Conservation (phyloP, 2,329 filamentous ascomycete species). For the Ophiostoma piceae region DNA sequence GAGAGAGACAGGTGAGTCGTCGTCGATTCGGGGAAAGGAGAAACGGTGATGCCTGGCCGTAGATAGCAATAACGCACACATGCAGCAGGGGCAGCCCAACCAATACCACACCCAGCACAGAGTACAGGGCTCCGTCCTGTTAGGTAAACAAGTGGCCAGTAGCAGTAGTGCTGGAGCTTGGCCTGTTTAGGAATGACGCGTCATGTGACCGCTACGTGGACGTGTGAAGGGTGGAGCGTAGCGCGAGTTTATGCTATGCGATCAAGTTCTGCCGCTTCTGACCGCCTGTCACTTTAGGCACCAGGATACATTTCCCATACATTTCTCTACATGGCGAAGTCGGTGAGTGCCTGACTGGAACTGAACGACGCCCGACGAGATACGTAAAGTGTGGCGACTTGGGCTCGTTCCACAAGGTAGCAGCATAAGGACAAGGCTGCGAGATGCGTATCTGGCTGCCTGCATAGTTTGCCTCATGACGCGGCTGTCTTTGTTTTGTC, state of each 20-base stretch:
- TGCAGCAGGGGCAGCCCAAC: conserved; percentile 12
- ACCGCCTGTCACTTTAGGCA: conserved; percentile 16
- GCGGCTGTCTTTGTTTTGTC: neutral
- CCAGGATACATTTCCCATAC: neutral
- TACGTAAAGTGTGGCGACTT: neutral
- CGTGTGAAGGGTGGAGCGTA: neutral
- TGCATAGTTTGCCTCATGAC: neutral
- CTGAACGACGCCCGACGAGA: neutral
- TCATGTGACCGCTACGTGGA: conserved; percentile 24
- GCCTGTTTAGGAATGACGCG: conserved; percentile 20
- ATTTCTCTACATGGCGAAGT: neutral
- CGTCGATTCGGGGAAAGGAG: conserved; percentile 10
- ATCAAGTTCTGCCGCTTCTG: conserved; percentile 11
- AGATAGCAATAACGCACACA: conserved; percentile 14
- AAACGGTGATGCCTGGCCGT: conserved; percentile 23
- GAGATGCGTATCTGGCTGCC: neutral
- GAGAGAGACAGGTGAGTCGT: conserved; percentile 5
- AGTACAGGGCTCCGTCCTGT: neutral
- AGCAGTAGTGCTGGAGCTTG: neutral
- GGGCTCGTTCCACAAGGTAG: neutral
- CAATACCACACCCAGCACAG: neutral
- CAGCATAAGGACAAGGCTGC: neutral
- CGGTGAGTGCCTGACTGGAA: conserved; percentile 8
- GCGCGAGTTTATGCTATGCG: neutral
- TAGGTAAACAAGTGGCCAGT: conserved; percentile 12